These are phyloP conservation scores for Pseudonitzschia multistriata DNA, from an alignment of 108 stramenopile species.

Conservation along the genomic window DNA sequence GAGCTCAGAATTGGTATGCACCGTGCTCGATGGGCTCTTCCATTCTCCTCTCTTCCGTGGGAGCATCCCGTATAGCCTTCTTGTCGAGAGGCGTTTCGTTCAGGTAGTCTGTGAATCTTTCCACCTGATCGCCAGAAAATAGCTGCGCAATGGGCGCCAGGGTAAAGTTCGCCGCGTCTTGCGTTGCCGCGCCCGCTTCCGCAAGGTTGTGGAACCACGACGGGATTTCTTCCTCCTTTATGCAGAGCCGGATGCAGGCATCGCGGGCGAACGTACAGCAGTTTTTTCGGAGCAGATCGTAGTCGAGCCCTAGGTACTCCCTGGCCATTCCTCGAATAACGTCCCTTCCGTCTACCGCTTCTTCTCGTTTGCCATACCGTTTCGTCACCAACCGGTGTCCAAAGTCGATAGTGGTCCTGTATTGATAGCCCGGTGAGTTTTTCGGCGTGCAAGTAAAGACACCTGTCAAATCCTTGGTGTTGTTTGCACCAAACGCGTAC, in stretches of 20 bases:
- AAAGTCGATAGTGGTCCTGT: slow-evolving; percentile 68
- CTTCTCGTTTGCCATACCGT: slow-evolving; percentile 8
- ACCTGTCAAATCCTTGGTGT: slow-evolving; percentile 62
- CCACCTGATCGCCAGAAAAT: neutral
- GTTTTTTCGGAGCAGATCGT: slow-evolving; percentile 79
- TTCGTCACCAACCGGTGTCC: slow-evolving; percentile 48
- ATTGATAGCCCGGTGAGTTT: slow-evolving; percentile 71
- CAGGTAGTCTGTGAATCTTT: neutral
- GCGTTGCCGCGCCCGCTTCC: slow-evolving; percentile 60
- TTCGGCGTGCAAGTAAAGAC: slow-evolving; percentile 80
- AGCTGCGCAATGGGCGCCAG: slow-evolving; percentile 9
- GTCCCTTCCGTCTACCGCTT: slow-evolving; percentile 45
- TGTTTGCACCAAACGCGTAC: slow-evolving; percentile 76
- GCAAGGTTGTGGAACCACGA: slow-evolving; percentile 79
- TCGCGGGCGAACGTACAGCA: slow-evolving; percentile 83
- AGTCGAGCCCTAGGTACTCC: slow-evolving; percentile 76
- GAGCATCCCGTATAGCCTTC: neutral
- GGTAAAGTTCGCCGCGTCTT: slow-evolving; percentile 42
- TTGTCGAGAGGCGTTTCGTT: slow-evolving; percentile 9
- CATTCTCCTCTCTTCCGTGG: neutral
- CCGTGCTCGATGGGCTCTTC: neutral
- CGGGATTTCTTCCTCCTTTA: slow-evolving; percentile 75
- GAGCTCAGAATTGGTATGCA: slow-evolving; percentile 13
- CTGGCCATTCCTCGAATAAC: slow-evolving; percentile 63
- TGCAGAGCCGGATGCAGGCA: slow-evolving; percentile 69